Evolutionary conservation across 805 yeast genomes (phyloP), one percentile per base, ranked within the genome.

Genomic region (Metschnikowia henanensis): DNA sequence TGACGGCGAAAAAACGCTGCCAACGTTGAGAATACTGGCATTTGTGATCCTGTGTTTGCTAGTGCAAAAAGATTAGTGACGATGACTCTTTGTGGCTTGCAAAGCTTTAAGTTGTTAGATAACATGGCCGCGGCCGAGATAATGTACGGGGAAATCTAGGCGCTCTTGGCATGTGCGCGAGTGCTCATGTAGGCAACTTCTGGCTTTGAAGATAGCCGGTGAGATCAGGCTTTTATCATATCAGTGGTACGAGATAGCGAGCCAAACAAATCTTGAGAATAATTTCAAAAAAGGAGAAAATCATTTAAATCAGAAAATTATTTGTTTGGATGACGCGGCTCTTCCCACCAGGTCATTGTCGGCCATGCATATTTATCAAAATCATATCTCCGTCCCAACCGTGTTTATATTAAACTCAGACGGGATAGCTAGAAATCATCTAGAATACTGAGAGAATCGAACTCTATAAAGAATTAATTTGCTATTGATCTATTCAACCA

Each of bases 11-110:
- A 65, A 46, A 70, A 70, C 31, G 66, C 56, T 38, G 71, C 62
- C 43, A 71, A 55, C 16, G 71, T 60, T 41, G 73, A 66, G 47
- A 71, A 71, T 4, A 71, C 51, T 4, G 74, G 67, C 76, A 71
- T 71, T 29, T 7, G 9, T 6, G 13, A 18, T 3, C 18, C 16
- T 5, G 20, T 5, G 10, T 29, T 6, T 12, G 15, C 30, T 31
- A 15, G 21, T n/a, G 6, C 13, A 25, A n/a, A 18, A 20, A 19
- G 32, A 5, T 5, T 22, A 18, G 6, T 28, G 34, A 9, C 20
- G 34, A 6, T 30, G 12, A 17, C 21, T 30, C 21, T 38, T 30
- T 31, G 41, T 31, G 42, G 10, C 31, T 19, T 17, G 33, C 34
- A 21, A 37, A 15, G 39, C 30, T 35, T 22, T 10, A 35, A 13